Evolutionary conservation across 2,329 filamentous ascomycete genomes (phyloP), one percentile per base, ranked within the genome.

Genomic region (Didymella lethalis): DNA sequence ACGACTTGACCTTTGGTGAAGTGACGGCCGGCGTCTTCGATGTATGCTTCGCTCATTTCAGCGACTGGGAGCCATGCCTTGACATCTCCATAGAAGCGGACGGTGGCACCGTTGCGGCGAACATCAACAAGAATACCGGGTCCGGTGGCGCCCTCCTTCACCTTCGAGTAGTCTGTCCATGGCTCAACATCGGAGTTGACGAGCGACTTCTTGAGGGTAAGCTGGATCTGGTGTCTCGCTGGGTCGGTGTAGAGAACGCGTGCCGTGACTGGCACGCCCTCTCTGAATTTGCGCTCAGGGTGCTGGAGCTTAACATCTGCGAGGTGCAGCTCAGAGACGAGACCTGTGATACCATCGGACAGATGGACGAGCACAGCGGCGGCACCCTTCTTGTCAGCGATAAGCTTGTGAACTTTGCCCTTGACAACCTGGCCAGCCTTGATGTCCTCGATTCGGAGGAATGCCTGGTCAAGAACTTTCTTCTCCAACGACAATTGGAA

Each of bases 1-100:
- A 99, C 90, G 1, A 96, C 94, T 75, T 99, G 95, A 0, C 95
- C 96, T 43, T 88, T 80, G 34, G 90, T 88, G 81, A 99, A 99
- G 78, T 98, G 93, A 71, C 96, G 88, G 45, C 86, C 87, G 4
- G 95, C 93, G 71, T 97, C 91, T 66, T 90, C 86, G 70, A 99
- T 97, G 73, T 90, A 97, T 11, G 93, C 93, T 75, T 99, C 95
- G 75, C 95, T 98, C 95, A 99, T 99, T 78, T 99, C 94, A 1
- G 91, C 91, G 0, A 96, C 89, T 2, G 95, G 95, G 54, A 99
- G 83, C 80, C 96, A 99, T 8, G 90, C 96, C 64, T 88, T 87
- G 20, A 99, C 83, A 8, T 83, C 80, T 18, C 92, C 92, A 71
- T 96, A 99, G 78, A 98, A 99, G 73, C 96, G 92, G 52, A 99